Conservation (phyloP, 768 basidiomycete species). For the Phylloporus rhodoxanthus region DNA sequence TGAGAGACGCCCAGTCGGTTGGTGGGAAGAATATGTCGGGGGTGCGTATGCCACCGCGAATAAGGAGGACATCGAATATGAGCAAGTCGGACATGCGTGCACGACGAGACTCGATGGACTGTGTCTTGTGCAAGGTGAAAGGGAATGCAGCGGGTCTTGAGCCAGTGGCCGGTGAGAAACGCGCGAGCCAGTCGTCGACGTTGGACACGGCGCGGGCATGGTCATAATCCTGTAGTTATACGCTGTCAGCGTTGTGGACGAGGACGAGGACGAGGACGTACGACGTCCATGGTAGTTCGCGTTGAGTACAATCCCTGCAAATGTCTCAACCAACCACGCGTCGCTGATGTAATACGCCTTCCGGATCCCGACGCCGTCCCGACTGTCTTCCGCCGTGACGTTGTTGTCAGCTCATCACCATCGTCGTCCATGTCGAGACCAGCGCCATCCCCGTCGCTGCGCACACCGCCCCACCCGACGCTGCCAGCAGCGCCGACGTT, state of each 20-base stretch:
- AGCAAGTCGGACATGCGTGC: conserved; percentile 55
- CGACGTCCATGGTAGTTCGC: conserved; percentile 23
- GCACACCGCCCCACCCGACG: conserved; percentile 20
- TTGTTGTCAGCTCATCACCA: neutral
- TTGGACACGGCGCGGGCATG: conserved; percentile 4
- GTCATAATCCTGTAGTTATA: conserved; percentile 13
- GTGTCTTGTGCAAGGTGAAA: conserved; percentile 48
- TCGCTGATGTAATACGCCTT: conserved; percentile 1
- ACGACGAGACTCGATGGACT: conserved; percentile 59
- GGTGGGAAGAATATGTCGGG: conserved; percentile 70
- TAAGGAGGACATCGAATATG: conserved; percentile 69
- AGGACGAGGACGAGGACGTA: conserved; percentile 12
- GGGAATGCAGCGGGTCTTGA: conserved; percentile 43
- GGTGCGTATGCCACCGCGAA: conserved; percentile 53
- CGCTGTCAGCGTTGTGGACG: neutral
- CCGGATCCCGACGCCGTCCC: neutral
- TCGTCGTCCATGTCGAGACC: conserved; percentile 8
- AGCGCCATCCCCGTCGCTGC: conserved; percentile 1
- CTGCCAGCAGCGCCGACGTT: conserved; percentile 16
- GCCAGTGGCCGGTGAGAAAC: conserved; percentile 42
- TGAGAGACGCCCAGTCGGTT: conserved; percentile 45
- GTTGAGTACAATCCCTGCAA: neutral
- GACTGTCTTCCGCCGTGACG: no score
- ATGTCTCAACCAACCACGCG: neutral
- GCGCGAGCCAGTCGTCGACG: conserved; percentile 22